A percentile compares a stretch with the other conserved stretches of the same genome.
These are phyloP conservation scores for Taxillus chinensis DNA, from an alignment of 164 flowering plant genomes.

Conservation along the genomic window DNA sequence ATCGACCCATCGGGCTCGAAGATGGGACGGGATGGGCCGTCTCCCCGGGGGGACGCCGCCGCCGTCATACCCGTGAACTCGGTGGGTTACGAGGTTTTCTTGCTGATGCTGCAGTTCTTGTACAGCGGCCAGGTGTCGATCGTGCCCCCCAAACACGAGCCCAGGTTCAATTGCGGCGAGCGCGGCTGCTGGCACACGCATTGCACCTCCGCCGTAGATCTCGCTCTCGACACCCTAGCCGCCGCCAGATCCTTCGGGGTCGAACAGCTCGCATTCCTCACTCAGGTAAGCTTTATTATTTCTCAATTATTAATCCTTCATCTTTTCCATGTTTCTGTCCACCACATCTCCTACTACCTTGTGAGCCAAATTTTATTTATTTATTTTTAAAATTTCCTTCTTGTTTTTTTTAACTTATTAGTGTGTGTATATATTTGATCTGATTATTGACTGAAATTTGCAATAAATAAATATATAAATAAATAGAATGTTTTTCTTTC, in stretches of 20 bases:
- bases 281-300: conserved; percentile 45
- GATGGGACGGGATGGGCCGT: conserved; percentile 13
- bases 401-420: no score
- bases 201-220: conserved; percentile 97
- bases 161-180: conserved; percentile 88
- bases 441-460: no score
- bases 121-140: conserved; percentile 94
- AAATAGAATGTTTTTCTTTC: no score
- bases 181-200: conserved; percentile 98
- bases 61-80: conserved; percentile 85
- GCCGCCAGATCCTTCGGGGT: conserved; percentile 95
- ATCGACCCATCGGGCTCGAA: conserved; percentile 20
- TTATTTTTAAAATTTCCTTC: no score
- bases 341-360: no score
- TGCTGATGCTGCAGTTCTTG: conserved; percentile 81
- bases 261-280: conserved; percentile 88
- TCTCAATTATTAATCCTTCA: not conserved
- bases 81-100: conserved; percentile 91
- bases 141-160: conserved; percentile 92
- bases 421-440: no score
- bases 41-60: conserved; percentile 24
- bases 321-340: no score
- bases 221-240: conserved; percentile 91
- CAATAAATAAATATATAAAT: no score
- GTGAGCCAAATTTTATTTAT: no score